phyloP scores from a whole-genome alignment of 345 rosid species.

The Eucalyptus sp. region DNA sequence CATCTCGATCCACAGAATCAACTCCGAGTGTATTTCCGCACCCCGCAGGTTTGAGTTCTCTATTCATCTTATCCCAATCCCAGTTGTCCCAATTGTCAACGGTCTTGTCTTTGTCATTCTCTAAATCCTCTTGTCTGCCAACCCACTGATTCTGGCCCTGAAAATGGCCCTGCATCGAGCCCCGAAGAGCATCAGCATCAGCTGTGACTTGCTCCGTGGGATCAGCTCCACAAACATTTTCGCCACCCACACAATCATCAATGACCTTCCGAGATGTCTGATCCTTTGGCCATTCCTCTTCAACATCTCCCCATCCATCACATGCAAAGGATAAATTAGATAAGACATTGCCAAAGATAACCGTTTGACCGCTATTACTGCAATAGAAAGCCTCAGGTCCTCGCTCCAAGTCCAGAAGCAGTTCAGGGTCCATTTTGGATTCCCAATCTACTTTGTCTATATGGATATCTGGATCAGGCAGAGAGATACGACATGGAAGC shows the following conservation, averaged over 20 bases:
- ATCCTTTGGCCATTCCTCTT: background rate
- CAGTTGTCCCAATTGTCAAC: background rate
- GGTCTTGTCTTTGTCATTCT: background rate
- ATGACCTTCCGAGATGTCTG: background rate
- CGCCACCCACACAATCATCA: background rate
- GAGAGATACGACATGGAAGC: slow-evolving; percentile 11
- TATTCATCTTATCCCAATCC: background rate
- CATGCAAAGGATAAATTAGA: background rate
- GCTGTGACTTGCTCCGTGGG: background rate
- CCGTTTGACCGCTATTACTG: background rate
- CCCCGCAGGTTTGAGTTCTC: background rate
- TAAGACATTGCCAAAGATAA: slow-evolving; percentile 15
- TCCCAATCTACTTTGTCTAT: slow-evolving; percentile 39
- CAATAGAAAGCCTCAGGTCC: background rate
- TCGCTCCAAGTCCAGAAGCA: slow-evolving; percentile 25
- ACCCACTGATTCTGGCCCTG: background rate
- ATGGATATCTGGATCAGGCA: slow-evolving; percentile 27
- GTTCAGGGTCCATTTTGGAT: slow-evolving; percentile 12
- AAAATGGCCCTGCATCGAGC: background rate
- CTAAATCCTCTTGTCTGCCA: background rate
- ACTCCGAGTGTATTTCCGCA: background rate
- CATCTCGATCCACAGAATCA: background rate
- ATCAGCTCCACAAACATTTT: background rate
- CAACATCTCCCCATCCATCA: background rate
- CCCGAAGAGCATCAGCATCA: background rate